phyloP scores from a whole-genome alignment of 208 protist genomes.

The Phytomonas sp. region DNA sequence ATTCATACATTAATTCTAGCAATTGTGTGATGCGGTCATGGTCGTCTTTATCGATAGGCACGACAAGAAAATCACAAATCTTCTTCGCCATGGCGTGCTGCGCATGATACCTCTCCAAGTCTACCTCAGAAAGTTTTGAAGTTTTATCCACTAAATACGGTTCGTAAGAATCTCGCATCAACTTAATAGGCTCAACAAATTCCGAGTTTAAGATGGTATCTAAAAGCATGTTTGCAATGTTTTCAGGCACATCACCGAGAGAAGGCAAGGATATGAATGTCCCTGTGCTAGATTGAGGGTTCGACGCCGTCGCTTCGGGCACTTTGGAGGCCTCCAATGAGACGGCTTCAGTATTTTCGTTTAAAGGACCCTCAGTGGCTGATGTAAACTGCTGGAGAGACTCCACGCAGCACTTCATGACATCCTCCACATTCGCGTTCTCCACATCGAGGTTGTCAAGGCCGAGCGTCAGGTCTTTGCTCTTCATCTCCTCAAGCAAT shows the following conservation, averaged over 20 bases:
- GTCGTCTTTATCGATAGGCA: conserved; percentile 34
- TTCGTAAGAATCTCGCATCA: conserved; percentile 61
- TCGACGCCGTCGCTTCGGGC: not conserved
- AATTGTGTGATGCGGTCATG: conserved; percentile 32
- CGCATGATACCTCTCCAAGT: conserved; percentile 35
- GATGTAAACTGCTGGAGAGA: conserved; percentile 23
- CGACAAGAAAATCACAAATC: conserved; percentile 51
- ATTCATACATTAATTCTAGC: conserved; percentile 61
- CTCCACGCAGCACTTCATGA: conserved; percentile 24
- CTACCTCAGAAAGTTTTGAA: conserved; percentile 23
- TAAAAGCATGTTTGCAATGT: conserved; percentile 39
- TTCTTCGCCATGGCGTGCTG: conserved; percentile 39
- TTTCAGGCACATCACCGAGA: conserved; percentile 11
- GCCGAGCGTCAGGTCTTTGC: conserved; percentile 16
- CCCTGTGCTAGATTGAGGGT: not conserved
- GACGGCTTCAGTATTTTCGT: not conserved
- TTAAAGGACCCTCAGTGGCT: conserved; percentile 1
- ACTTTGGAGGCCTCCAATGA: not conserved
- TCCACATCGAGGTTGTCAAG: conserved; percentile 9
- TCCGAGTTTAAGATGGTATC: conserved; percentile 36
- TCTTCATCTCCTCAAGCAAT: conserved; percentile 29
- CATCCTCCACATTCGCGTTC: conserved; percentile 24
- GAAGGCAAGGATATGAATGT: not conserved
- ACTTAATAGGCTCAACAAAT: conserved; percentile 41
- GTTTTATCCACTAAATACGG: conserved; percentile 37